Percentiles rank a stretch among this genome's conserved stretches.
Evolutionary conservation across 352 stramenopile genomes (phyloP).

Genomic region (Phytophthora sp.): DNA sequence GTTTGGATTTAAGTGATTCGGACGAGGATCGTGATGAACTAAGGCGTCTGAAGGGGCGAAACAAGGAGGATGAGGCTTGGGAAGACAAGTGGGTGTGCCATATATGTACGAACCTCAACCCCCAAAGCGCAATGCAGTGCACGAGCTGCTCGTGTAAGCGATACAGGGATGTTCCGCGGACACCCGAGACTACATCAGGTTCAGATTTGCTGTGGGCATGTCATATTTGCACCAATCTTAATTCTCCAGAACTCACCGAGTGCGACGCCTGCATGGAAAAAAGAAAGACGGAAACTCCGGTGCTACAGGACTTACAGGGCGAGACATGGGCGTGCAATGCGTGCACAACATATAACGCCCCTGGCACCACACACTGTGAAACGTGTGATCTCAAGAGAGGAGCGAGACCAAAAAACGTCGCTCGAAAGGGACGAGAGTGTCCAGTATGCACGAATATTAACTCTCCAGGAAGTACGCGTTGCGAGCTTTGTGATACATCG

Average conservation of each 20-base stretch:
- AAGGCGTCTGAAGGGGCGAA: constrained; percentile 8
- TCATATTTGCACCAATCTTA: constrained; percentile 36
- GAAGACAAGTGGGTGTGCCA: constrained; percentile 38
- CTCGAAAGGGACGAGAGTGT: constrained; percentile 39
- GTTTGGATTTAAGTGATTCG: constrained; percentile 59
- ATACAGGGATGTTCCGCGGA: background rate
- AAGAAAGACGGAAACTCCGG: background rate
- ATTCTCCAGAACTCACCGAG: constrained; percentile 10
- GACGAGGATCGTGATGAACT: constrained; percentile 38
- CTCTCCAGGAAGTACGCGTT: constrained; percentile 30
- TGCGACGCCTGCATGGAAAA: constrained; percentile 29
- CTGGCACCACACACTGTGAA: constrained; percentile 26
- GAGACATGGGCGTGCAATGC: constrained; percentile 28
- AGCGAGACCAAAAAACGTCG: background rate
- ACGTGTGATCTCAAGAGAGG: constrained; percentile 19
- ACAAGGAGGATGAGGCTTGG: constrained; percentile 7
- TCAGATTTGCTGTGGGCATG: constrained; percentile 32
- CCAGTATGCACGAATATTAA: constrained; percentile 71
- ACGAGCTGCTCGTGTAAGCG: constrained; percentile 23
- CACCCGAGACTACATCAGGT: background rate
- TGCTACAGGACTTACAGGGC: background rate
- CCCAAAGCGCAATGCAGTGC: constrained; percentile 19
- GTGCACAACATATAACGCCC: constrained; percentile 28
- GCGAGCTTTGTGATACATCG: constrained; percentile 59
- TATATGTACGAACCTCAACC: constrained; percentile 37